These are phyloP conservation scores for Forsythia viridissima DNA, from an alignment of 257 asterid species.

Conservation along the genomic window DNA sequence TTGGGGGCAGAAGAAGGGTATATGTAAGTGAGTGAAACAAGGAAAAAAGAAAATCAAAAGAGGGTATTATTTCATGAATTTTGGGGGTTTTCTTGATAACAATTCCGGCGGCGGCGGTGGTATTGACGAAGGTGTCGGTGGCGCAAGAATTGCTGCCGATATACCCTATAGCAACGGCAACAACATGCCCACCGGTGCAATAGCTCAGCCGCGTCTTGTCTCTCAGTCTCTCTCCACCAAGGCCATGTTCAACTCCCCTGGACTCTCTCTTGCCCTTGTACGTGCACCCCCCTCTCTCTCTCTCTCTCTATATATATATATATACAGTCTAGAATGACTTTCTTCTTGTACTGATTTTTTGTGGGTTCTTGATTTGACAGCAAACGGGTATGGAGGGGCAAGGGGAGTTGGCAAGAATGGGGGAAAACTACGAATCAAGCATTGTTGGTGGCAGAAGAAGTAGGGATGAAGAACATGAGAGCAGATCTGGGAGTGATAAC, in stretches of 20 bases:
- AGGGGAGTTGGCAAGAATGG: constrained; percentile 54
- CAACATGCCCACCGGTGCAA: constrained; percentile 8
- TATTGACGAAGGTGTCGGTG: not conserved
- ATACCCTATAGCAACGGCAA: constrained; percentile 23
- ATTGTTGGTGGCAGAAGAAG: constrained; percentile 55
- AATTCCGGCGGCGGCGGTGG: not conserved
- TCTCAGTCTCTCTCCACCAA: constrained; percentile 54
- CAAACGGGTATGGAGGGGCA: constrained; percentile 87
- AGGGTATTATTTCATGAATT: constrained; percentile 15
- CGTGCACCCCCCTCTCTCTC: not conserved
- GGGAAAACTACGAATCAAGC: constrained; percentile 49
- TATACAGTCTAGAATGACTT: not conserved
- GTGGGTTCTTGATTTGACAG: constrained; percentile 31
- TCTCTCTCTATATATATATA: not conserved
- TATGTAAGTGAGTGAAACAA: not conserved
- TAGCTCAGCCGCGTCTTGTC: constrained; percentile 49
- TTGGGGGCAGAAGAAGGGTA: not conserved
- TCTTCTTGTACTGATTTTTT: not conserved
- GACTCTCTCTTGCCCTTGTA: constrained; percentile 97
- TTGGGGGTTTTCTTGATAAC: constrained; percentile 20
- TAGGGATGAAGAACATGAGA: constrained; percentile 86
- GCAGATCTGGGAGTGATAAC: constrained; percentile 98
- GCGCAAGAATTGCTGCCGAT: constrained; percentile 34
- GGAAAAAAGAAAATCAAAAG: not conserved
- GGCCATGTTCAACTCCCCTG: constrained; percentile 78